Evolutionary conservation across 2,329 filamentous ascomycete species (phyloP).

Genomic region (Colletotrichum graminicola): DNA sequence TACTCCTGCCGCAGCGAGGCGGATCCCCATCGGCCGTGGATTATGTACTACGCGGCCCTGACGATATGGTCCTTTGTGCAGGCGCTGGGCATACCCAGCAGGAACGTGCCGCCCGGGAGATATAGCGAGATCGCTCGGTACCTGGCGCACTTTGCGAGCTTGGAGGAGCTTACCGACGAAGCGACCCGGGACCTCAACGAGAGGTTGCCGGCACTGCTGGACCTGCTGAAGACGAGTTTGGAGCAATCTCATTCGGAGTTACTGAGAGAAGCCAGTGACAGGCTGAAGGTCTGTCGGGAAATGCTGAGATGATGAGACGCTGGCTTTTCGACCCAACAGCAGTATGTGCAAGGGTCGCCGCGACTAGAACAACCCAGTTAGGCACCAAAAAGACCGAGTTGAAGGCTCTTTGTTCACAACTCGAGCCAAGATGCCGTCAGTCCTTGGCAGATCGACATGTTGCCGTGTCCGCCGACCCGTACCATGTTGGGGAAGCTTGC

Average conservation of each 20-base stretch:
- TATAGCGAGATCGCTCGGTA: conserved; percentile 57
- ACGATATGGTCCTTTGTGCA: conserved; percentile 91
- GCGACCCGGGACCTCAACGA: conserved; percentile 75
- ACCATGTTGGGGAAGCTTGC: background rate
- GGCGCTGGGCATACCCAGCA: conserved; percentile 68
- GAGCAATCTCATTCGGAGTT: conserved; percentile 71
- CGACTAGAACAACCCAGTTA: background rate
- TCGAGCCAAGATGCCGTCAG: background rate
- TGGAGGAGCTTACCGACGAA: conserved; percentile 77
- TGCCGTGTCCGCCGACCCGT: background rate
- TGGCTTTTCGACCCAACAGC: background rate
- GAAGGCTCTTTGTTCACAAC: background rate
- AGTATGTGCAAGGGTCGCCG: background rate
- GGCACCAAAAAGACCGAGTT: background rate
- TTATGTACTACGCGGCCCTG: conserved; percentile 87
- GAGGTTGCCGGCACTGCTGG: conserved; percentile 60
- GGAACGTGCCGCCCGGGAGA: conserved; percentile 34
- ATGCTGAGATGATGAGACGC: conserved; percentile 48
- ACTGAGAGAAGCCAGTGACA: conserved; percentile 79
- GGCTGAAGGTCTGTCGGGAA: conserved; percentile 78
- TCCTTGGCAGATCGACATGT: background rate
- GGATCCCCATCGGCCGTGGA: conserved; percentile 88
- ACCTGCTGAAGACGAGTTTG: conserved; percentile 58
- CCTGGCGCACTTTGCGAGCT: conserved; percentile 73
- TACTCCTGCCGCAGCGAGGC: conserved; percentile 85